Evolutionary conservation across 352 stramenopile species (phyloP).

Genomic region (Phytophthora hibernalis): DNA sequence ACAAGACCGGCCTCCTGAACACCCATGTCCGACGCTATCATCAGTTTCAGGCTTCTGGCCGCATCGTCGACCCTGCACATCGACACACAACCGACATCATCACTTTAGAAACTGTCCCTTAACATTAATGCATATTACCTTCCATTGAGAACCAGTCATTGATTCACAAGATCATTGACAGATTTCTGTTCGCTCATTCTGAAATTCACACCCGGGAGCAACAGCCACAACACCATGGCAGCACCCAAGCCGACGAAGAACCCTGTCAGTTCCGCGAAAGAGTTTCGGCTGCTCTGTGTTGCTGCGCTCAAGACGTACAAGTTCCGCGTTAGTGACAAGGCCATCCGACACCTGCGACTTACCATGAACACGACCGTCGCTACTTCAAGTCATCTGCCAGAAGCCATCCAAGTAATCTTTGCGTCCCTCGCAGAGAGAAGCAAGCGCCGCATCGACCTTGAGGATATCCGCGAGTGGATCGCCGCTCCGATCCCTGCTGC

Average conservation of each 20-base stretch:
- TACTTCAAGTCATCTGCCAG: not conserved
- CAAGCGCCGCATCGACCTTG: too few relatives aligned
- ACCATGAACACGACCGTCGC: slow-evolving; percentile 9
- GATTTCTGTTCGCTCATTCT: too few relatives aligned
- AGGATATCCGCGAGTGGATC: too few relatives aligned
- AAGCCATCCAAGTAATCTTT: slow-evolving; percentile 9
- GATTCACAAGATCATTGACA: not conserved
- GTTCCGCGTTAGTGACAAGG: slow-evolving; percentile 8
- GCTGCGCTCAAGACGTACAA: slow-evolving; percentile 4
- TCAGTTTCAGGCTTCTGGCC: not conserved
- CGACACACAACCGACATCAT: not conserved
- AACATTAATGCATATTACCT: not conserved
- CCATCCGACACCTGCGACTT: slow-evolving; percentile 17
- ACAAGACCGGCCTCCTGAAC: slow-evolving; percentile 4
- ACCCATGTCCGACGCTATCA: not conserved
- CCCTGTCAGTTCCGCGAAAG: not conserved
- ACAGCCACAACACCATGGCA: not conserved
- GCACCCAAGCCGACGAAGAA: not conserved
- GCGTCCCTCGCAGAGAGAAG: not conserved
- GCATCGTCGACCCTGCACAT: not conserved
- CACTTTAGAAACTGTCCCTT: not conserved
- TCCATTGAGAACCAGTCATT: not conserved
- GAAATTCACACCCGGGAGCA: too few relatives aligned
- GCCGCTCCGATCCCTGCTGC: too few relatives aligned
- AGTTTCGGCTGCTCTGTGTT: not conserved